Evolutionary conservation across 495 filamentous ascomycete species (phyloP).

Genomic region (Hamigera avellanea): DNA sequence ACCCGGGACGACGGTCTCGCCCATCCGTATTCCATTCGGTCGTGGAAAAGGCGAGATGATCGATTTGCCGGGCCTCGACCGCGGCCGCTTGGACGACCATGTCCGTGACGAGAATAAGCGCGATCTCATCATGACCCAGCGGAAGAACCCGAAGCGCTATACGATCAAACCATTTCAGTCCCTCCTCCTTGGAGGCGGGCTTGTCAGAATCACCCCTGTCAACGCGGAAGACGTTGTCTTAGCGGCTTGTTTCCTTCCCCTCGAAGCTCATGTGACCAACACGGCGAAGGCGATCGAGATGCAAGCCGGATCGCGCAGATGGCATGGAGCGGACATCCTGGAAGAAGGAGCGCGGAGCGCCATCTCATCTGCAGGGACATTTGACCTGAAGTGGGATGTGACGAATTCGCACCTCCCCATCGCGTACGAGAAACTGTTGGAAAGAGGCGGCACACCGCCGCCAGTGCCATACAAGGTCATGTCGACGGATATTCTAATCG

Average conservation of each 20-base stretch:
- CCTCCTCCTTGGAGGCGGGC: constrained; percentile 69
- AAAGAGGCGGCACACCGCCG: constrained; percentile 18
- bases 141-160: constrained; percentile 53
- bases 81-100: constrained; percentile 55
- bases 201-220: constrained; percentile 77
- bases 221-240: constrained; percentile 51
- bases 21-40: constrained; percentile 82
- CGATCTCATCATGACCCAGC: constrained; percentile 64
- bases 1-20: constrained; percentile 88
- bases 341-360: constrained; percentile 41
- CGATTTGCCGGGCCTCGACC: constrained; percentile 77
- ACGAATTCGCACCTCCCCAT: constrained; percentile 45
- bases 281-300: constrained; percentile 66
- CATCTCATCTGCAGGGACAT: constrained; percentile 57
- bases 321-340: constrained; percentile 47
- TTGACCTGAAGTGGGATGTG: constrained; percentile 66
- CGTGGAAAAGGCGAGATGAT: constrained; percentile 82
- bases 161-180: constrained; percentile 69
- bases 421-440: constrained; percentile 21
- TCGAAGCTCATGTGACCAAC: constrained; percentile 60
- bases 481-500: constrained; percentile 73
- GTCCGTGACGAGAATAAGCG: constrained; percentile 51
- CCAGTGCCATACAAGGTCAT: constrained; percentile 67
- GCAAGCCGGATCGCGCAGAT: constrained; percentile 42
- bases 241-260: constrained; percentile 66